Base-by-base conservation (phyloP, 306 rosid species). In the Malus fusca region DNA sequence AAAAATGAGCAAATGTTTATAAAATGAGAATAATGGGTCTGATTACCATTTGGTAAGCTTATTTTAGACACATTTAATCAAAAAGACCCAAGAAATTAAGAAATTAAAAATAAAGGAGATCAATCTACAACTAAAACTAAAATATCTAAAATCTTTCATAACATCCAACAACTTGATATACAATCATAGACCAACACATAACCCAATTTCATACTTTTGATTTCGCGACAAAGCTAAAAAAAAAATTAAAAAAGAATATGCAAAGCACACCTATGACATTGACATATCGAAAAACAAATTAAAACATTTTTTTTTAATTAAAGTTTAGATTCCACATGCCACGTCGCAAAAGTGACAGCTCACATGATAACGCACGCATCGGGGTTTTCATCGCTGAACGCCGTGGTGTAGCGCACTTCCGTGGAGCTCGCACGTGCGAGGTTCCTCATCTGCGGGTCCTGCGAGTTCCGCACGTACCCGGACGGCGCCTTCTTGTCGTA, bases 361-460 rank as follows among this genome's bases (percentile, higher is more conserved):
- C 83, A 92, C 97, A 92, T 92, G 15, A 92, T 66, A 55, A 79
- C 56, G 71, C 97, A 92, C 0, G 97, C 90, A 4, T 86, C 21
- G 15, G 97, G 85, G 67, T 92, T 92, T 14, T 92, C 97, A 62
- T 90, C 96, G n/a, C 97, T 92, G 73, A 92, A 92, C 0, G 97
- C 97, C 11, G 96, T 92, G 19, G 93, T 90, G 86, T 92, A 92
- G 6, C 87, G 79, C 40, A 90, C 96, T 76, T 92, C 97, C 0
- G 94, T 55, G 25, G 97, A 92, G 84, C 87, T 90, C 18, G 98
- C 96, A 83, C 98, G 94, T 5, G 90, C 92, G 3, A 92, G 89
- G 2, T 75, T 82, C 0, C 82, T 66, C 2, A 67, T 25, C 8
- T 71, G 82, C 0, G 91, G 86, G 72, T 90, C 79, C 2, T 85